Percentiles rank a stretch among this genome's conserved stretches.
These are phyloP conservation scores for Benincasa hispida DNA, from an alignment of 306 rosid species.

Conservation along the genomic window DNA sequence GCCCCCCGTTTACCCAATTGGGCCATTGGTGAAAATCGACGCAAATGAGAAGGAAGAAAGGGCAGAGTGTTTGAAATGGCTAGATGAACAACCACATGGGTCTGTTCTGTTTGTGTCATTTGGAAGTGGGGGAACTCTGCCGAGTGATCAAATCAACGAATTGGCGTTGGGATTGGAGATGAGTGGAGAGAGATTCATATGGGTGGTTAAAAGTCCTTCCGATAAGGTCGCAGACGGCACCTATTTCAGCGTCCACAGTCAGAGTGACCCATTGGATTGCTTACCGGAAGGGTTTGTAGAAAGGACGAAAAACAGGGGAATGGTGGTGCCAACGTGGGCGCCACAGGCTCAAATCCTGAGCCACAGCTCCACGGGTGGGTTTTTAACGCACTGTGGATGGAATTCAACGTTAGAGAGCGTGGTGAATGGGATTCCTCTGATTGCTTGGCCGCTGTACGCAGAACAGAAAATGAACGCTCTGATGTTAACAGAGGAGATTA, in stretches of 20 bases:
- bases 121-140: constrained; percentile 39
- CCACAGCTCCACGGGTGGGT: constrained; percentile 56
- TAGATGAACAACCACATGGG: constrained; percentile 31
- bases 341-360: constrained; percentile 52
- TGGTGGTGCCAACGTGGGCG: constrained; percentile 50
- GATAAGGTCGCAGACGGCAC: constrained; percentile 20
- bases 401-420: constrained; percentile 53
- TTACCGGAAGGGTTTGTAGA: constrained; percentile 49
- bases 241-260: constrained; percentile 28
- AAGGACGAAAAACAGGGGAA: constrained; percentile 33
- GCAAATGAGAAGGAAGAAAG: neutral
- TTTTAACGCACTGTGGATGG: constrained; percentile 82
- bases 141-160: constrained; percentile 18
- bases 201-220: constrained; percentile 34
- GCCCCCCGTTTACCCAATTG: constrained; percentile 46
- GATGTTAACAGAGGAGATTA: constrained; percentile 24
- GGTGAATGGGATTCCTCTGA: constrained; percentile 45
- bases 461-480: constrained; percentile 73
- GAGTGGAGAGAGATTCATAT: constrained; percentile 28
- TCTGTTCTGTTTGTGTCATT: constrained; percentile 29
- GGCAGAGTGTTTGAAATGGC: constrained; percentile 27
- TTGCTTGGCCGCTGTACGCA: constrained; percentile 73
- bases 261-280: constrained; percentile 20
- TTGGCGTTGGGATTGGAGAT: constrained; percentile 30
- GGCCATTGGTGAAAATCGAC: constrained; percentile 33